Evolutionary conservation across 331 rosid species (phyloP).

Genomic region (Ulmus americana): DNA sequence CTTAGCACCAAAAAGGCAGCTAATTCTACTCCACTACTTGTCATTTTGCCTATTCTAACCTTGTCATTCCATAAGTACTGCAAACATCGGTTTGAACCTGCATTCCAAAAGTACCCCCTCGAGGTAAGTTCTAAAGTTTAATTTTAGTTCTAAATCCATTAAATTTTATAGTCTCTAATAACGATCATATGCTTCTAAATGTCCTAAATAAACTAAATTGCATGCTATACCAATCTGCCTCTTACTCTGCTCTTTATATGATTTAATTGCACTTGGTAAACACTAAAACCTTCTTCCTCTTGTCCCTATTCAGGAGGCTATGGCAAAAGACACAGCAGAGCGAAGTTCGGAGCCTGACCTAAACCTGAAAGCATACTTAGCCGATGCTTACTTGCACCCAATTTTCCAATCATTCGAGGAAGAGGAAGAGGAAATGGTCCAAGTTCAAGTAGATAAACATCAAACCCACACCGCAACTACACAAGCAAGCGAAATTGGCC

Average conservation of each 20-base stretch:
- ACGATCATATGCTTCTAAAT: not conserved
- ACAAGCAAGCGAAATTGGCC: conserved; percentile 42
- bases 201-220: not conserved
- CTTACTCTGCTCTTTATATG: too few relatives aligned
- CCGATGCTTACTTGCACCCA: conserved; percentile 90
- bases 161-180: not conserved
- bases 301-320: conserved; percentile 63
- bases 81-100: conserved; percentile 82
- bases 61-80: conserved; percentile 78
- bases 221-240: not conserved
- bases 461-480: conserved; percentile 38
- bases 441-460: conserved; percentile 70
- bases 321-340: conserved; percentile 67
- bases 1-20: conserved; percentile 96
- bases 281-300: not conserved
- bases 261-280: too few relatives aligned
- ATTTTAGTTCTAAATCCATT: not conserved
- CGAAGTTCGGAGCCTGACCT: conserved; percentile 58
- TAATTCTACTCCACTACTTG: conserved; percentile 83
- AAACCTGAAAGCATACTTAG: conserved; percentile 64
- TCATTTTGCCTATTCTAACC: conserved; percentile 66
- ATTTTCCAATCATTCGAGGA: conserved; percentile 77
- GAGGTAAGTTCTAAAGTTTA: conserved; percentile 49
- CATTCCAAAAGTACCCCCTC: conserved; percentile 77
- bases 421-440: conserved; percentile 48